Conservation (phyloP, 2,329 filamentous ascomycete genomes). For the Huntiella decipiens region DNA sequence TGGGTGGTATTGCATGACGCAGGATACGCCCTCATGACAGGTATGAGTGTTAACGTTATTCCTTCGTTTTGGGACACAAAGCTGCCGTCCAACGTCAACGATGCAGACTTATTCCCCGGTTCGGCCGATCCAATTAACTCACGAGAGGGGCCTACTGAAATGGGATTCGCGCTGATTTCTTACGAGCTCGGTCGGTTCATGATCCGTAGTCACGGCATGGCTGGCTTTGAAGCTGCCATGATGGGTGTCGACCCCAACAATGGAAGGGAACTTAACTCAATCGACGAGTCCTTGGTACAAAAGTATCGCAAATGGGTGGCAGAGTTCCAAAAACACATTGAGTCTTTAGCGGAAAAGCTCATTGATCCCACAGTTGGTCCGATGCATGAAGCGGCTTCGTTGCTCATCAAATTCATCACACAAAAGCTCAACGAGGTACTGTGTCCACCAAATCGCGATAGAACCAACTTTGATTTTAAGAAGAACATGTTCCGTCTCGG, state of each 20-base stretch:
- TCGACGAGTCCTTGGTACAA: slow-evolving; percentile 18
- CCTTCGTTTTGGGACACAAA: slow-evolving; percentile 37
- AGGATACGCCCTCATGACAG: slow-evolving; percentile 37
- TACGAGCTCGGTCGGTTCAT: slow-evolving; percentile 33
- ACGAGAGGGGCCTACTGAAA: slow-evolving; percentile 39
- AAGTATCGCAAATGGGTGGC: slow-evolving; percentile 25
- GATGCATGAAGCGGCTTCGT: slow-evolving; percentile 31
- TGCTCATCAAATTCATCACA: slow-evolving; percentile 27
- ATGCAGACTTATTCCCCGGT: slow-evolving; percentile 35
- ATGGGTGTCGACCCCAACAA: slow-evolving; percentile 23
- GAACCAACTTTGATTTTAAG: slow-evolving; percentile 28
- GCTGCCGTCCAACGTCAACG: slow-evolving; percentile 37
- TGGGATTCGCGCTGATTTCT: slow-evolving; percentile 35
- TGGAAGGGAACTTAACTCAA: slow-evolving; percentile 14
- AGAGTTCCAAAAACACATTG: slow-evolving; percentile 24
- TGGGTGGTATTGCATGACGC: slow-evolving; percentile 39
- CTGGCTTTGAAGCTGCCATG: slow-evolving; percentile 30
- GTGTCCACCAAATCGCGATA: slow-evolving; percentile 26
- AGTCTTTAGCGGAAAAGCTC: slow-evolving; percentile 28
- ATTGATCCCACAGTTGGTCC: slow-evolving; percentile 33
- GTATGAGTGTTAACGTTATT: slow-evolving; percentile 32
- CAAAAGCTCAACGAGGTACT: slow-evolving; percentile 30
- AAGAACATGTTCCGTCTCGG: slow-evolving; percentile 39
- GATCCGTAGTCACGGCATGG: slow-evolving; percentile 22
- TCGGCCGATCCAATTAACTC: slow-evolving; percentile 31